Percentiles rank a stretch among this genome's conserved stretches.
Conservation (phyloP, 495 filamentous ascomycete genomes). For the Paragyromitra xinjiangensis region DNA sequence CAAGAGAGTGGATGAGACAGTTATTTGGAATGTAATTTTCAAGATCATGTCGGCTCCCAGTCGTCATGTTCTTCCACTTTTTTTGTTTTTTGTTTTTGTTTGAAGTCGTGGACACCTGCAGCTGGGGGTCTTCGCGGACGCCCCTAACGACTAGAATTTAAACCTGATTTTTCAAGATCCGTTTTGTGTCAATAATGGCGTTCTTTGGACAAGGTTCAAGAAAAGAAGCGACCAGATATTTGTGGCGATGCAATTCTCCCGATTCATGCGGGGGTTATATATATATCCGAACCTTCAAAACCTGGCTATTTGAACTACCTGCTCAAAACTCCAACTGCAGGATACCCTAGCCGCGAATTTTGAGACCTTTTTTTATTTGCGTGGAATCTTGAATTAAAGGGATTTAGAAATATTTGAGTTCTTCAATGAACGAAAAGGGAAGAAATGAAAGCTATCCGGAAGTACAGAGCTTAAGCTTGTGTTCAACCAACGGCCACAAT, state of each 20-base stretch:
- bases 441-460: too few relatives aligned
- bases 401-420: neutral
- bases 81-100: conserved; percentile 2
- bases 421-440: too few relatives aligned
- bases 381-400: conserved; percentile 16
- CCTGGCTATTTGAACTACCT: neutral
- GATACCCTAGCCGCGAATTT: neutral
- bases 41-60: neutral
- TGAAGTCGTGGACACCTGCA: neutral
- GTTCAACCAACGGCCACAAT: too few relatives aligned
- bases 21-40: conserved; percentile 10
- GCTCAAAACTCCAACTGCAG: neutral
- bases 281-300: neutral
- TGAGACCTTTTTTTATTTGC: conserved; percentile 25
- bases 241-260: neutral
- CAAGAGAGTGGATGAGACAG: neutral
- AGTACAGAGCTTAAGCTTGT: too few relatives aligned
- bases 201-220: neutral
- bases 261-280: neutral
- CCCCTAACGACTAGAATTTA: neutral
- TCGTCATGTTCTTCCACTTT: neutral
- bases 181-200: neutral
- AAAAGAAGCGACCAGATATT: neutral
- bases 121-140: neutral
- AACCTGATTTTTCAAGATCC: neutral